phyloP scores from a whole-genome alignment of 2,329 filamentous ascomycete species.

The Colletotrichum melonis region DNA sequence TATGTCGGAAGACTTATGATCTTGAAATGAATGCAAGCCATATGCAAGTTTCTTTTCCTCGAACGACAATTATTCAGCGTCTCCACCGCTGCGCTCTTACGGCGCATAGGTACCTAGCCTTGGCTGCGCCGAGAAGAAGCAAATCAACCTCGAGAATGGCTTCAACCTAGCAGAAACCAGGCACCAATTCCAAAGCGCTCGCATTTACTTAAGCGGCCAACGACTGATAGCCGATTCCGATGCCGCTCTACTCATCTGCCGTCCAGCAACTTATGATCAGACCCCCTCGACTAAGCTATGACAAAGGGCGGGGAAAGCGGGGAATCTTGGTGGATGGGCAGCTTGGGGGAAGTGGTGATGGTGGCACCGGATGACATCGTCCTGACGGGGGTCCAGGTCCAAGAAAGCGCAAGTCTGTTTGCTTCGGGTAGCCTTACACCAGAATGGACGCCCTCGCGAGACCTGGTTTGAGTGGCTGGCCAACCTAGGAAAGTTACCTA shows the following conservation, averaged over 20 bases:
- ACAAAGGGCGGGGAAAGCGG: constrained; percentile 47
- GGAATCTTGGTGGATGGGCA: constrained; percentile 13
- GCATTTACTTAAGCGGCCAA: background rate
- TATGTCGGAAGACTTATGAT: background rate
- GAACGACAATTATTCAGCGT: background rate
- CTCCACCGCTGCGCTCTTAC: constrained; percentile 12
- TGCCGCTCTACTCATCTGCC: background rate
- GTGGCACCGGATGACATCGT: constrained; percentile 30
- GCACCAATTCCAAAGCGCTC: background rate
- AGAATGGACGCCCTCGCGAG: background rate
- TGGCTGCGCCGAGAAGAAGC: background rate
- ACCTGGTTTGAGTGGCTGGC: background rate
- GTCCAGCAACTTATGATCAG: constrained; percentile 8
- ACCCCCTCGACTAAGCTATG: constrained; percentile 42
- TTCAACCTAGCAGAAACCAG: too few species aligned
- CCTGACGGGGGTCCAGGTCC: background rate
- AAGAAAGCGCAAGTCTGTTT: background rate
- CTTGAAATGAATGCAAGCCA: background rate
- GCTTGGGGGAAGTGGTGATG: constrained; percentile 13
- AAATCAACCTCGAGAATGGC: background rate
- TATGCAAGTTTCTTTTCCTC: background rate
- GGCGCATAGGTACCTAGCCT: background rate
- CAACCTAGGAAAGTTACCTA: background rate
- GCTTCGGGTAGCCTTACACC: background rate
- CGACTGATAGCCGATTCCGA: background rate